Conservation (phyloP, 2,329 filamentous ascomycete genomes). For the Tympanopsis confertula region DNA sequence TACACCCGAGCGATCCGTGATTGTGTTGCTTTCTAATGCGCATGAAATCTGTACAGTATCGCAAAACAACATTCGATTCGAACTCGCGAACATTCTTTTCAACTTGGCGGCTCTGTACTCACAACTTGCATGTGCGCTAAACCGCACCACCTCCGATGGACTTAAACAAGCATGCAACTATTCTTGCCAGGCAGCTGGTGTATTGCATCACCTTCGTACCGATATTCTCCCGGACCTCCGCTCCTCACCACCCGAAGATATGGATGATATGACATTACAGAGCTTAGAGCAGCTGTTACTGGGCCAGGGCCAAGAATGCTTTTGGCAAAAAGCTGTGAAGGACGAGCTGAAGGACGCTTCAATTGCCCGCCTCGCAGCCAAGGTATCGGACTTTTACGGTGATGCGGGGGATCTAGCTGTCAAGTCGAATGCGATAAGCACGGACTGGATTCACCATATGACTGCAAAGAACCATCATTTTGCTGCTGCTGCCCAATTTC, state of each 20-base stretch:
- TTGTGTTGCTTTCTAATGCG: too few relatives aligned
- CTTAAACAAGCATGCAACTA: constrained; percentile 60
- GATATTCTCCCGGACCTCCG: constrained; percentile 55
- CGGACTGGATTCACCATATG: constrained; percentile 96
- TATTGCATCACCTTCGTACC: constrained; percentile 48
- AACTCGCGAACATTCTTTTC: constrained; percentile 61
- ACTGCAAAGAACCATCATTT: constrained; percentile 96
- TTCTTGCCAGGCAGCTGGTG: constrained; percentile 57
- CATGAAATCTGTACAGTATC: constrained; percentile 36
- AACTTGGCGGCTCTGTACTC: constrained; percentile 64
- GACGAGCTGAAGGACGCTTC: constrained; percentile 62
- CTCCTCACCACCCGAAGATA: constrained; percentile 58
- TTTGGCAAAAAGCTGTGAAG: constrained; percentile 68
- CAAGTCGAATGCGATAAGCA: constrained; percentile 79
- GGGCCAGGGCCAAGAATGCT: constrained; percentile 66
- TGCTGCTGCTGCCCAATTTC: constrained; percentile 84
- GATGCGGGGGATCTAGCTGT: constrained; percentile 74
- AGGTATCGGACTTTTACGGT: constrained; percentile 84
- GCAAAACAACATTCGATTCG: constrained; percentile 38
- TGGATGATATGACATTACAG: constrained; percentile 60
- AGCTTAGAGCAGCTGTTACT: constrained; percentile 56
- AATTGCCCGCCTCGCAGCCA: constrained; percentile 61
- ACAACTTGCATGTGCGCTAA: constrained; percentile 57
- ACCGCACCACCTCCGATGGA: constrained; percentile 54
- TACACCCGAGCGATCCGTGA: not conserved